phyloP scores from a whole-genome alignment of 1,284 basidiomycete species.

The Schizophyllum amplum region DNA sequence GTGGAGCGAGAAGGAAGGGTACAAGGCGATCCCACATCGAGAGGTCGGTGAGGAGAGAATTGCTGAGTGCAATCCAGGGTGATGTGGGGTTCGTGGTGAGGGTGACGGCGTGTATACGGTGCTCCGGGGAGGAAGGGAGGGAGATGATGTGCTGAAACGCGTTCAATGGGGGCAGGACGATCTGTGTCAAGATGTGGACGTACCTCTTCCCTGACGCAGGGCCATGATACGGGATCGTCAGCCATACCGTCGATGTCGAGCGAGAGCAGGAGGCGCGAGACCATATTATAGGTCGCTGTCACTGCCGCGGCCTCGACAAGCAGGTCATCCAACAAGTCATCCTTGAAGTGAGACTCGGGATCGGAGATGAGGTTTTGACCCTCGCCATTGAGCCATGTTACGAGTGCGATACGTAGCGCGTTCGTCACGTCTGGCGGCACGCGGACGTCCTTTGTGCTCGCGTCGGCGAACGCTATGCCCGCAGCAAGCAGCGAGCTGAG shows the following conservation, averaged over 20 bases:
- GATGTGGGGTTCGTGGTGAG: conserved; percentile 27
- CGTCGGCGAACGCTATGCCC: conserved; percentile 40
- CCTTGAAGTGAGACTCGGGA: background rate
- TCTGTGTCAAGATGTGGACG: conserved; percentile 4
- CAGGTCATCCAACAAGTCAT: conserved; percentile 28
- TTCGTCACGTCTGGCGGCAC: conserved; percentile 27
- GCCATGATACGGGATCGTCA: conserved; percentile 37
- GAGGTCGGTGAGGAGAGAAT: conserved; percentile 37
- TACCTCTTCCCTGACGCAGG: conserved; percentile 35
- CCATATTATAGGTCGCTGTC: conserved; percentile 47
- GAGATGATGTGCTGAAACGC: conserved; percentile 21
- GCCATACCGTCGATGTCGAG: conserved; percentile 43
- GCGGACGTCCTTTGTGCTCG: conserved; percentile 33
- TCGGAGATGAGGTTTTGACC: background rate
- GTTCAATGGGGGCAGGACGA: conserved; percentile 1
- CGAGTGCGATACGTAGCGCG: conserved; percentile 21
- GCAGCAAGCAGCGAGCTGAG: conserved; percentile 33
- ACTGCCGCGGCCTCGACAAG: conserved; percentile 42
- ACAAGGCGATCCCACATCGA: conserved; percentile 36
- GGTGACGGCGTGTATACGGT: conserved; percentile 33
- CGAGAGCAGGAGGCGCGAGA: conserved; percentile 45
- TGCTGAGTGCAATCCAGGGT: conserved; percentile 39
- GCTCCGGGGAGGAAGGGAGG: conserved; percentile 16
- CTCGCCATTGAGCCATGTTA: conserved; percentile 15
- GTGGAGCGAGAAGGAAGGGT: conserved; percentile 26